Evolutionary conservation across 2,329 filamentous ascomycete genomes (phyloP).

Genomic region (Exserohilum rostratum): DNA sequence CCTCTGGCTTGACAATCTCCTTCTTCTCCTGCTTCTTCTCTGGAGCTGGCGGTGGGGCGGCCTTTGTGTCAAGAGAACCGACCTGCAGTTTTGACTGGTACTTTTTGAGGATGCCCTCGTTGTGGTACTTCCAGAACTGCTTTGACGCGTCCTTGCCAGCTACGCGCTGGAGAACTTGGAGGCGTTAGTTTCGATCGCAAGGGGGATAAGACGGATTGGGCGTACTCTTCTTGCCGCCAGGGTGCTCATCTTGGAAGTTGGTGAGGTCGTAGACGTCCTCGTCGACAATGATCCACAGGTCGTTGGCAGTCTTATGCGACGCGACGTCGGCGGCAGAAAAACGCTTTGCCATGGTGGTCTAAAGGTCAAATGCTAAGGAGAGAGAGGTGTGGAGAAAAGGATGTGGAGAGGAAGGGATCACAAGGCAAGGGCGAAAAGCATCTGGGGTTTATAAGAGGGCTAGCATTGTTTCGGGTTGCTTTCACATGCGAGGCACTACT

Average conservation of each 20-base stretch:
- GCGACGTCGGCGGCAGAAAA: conserved; percentile 87
- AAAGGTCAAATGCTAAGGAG: conserved; percentile 7
- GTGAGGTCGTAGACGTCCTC: conserved; percentile 96
- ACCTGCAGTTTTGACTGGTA: conserved; percentile 65
- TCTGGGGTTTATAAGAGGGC: conserved; percentile 32
- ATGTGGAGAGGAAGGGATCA: conserved; percentile 9
- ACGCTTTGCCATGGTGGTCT: conserved; percentile 75
- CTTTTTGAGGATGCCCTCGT: conserved; percentile 66
- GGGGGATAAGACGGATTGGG: neutral
- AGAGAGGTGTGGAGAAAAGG: conserved; percentile 1
- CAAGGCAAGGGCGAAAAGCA: conserved; percentile 27
- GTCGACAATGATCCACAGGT: conserved; percentile 88
- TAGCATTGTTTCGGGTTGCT: conserved; percentile 28
- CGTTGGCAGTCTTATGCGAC: conserved; percentile 85
- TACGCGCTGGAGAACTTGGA: conserved; percentile 65
- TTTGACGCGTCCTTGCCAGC: conserved; percentile 72
- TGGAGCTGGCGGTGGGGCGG: conserved; percentile 59
- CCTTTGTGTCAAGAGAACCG: conserved; percentile 83
- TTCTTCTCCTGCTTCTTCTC: conserved; percentile 53
- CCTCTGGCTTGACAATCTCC: conserved; percentile 62
- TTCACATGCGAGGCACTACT: conserved; percentile 45
- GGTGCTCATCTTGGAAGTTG: conserved; percentile 61
- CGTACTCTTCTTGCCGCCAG: conserved; percentile 75
- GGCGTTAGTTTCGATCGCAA: conserved; percentile 19
- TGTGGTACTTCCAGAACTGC: conserved; percentile 72